Evolutionary conservation across 345 rosid genomes (phyloP).

Genomic region (Populus nigra): DNA sequence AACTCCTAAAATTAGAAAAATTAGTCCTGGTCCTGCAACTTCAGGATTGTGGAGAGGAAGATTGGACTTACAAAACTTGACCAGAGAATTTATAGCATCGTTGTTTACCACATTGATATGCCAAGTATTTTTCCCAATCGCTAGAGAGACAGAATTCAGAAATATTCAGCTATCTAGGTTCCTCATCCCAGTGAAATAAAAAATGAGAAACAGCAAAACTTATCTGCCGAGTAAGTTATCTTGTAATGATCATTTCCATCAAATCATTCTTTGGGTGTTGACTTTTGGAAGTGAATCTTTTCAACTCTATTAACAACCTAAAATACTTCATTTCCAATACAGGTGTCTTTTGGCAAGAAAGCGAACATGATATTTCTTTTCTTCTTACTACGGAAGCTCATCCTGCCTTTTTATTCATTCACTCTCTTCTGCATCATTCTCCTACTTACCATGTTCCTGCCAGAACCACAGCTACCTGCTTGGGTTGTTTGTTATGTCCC

Average conservation of each 20-base stretch:
- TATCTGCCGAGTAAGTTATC: background rate
- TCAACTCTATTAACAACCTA: background rate
- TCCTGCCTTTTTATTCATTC: slow-evolving; percentile 91
- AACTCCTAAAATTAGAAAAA: too few relatives aligned
- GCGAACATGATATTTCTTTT: slow-evolving; percentile 82
- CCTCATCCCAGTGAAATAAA: too few relatives aligned
- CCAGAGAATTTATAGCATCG: too few relatives aligned
- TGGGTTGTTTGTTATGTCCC: slow-evolving; percentile 95
- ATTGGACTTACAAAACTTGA: too few relatives aligned
- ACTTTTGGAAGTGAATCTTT: background rate
- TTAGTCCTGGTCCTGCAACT: too few relatives aligned
- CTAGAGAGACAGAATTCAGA: too few relatives aligned
- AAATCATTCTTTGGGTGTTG: too few relatives aligned
- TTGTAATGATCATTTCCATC: too few relatives aligned
- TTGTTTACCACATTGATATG: too few relatives aligned
- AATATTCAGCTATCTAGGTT: too few relatives aligned
- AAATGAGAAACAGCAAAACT: background rate
- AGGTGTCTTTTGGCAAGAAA: slow-evolving; percentile 70
- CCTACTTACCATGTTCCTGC: slow-evolving; percentile 83
- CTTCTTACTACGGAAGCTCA: slow-evolving; percentile 81
- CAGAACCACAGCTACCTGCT: slow-evolving; percentile 84
- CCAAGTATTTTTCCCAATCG: too few relatives aligned
- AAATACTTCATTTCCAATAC: slow-evolving; percentile 14
- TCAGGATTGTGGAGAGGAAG: too few relatives aligned
- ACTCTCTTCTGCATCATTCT: slow-evolving; percentile 93